phyloP scores from a whole-genome alignment of 2,329 filamentous ascomycete genomes.

The Lasiodiplodia hormozganensis region DNA sequence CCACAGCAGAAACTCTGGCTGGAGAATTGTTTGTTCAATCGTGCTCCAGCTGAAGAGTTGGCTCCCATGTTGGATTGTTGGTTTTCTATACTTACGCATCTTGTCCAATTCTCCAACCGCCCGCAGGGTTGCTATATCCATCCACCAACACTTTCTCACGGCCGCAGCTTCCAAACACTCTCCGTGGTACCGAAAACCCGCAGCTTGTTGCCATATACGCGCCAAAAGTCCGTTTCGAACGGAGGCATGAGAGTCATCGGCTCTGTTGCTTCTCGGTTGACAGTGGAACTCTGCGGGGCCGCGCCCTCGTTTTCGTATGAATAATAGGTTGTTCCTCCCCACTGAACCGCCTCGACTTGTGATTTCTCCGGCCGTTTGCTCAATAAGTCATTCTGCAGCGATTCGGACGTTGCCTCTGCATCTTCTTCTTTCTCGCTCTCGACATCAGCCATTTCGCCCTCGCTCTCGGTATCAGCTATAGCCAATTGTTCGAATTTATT shows the following conservation, averaged over 20 bases:
- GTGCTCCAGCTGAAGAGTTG: not conserved
- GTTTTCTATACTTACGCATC: not conserved
- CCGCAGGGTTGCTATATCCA: not conserved
- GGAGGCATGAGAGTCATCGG: conserved; percentile 58
- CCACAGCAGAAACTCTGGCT: not conserved
- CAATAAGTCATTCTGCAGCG: not conserved
- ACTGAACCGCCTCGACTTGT: not conserved
- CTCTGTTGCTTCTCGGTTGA: conserved; percentile 7
- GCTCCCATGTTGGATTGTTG: not conserved
- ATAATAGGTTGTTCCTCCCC: conserved; percentile 13
- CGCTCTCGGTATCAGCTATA: not conserved
- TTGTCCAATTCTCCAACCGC: not conserved
- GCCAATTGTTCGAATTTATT: conserved; percentile 17
- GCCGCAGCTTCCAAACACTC: conserved; percentile 36
- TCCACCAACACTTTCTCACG: conserved; percentile 3
- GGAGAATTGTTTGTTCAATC: not conserved
- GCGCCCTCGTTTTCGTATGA: not conserved
- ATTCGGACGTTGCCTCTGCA: not conserved
- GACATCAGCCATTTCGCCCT: not conserved
- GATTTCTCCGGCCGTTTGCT: not conserved
- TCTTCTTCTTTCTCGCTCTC: not conserved
- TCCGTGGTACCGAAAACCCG: conserved; percentile 67
- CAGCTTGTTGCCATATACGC: conserved; percentile 64
- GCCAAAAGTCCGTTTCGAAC: conserved; percentile 62
- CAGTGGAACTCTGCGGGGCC: conserved; percentile 32